Percentiles rank a stretch among this genome's conserved stretches.
Evolutionary conservation across 495 filamentous ascomycete genomes (phyloP).

Genomic region (Trichoderma gamsii): DNA sequence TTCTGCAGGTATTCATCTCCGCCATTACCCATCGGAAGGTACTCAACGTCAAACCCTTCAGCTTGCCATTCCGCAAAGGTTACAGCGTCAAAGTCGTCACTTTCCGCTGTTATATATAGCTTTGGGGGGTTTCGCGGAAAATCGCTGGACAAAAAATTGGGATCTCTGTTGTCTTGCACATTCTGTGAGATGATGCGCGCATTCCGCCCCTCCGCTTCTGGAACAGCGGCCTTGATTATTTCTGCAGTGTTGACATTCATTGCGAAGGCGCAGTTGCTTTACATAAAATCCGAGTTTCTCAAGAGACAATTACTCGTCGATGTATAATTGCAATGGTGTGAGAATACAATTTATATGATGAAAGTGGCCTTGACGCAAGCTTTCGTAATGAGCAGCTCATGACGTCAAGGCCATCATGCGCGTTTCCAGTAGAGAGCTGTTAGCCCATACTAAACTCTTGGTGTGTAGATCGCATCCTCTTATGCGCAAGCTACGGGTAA

Average conservation of each 20-base stretch:
- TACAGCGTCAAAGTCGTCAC: slow-evolving; percentile 52
- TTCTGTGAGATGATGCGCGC: slow-evolving; percentile 30
- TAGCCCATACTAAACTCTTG: background rate
- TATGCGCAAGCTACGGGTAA: background rate
- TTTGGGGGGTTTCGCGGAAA: slow-evolving; percentile 42
- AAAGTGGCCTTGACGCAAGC: background rate
- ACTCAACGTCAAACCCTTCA: slow-evolving; percentile 62
- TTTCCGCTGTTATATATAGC: slow-evolving; percentile 60
- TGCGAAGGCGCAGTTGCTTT: background rate
- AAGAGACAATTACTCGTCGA: no score
- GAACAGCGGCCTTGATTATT: slow-evolving; percentile 28
- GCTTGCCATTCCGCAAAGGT: slow-evolving; percentile 54
- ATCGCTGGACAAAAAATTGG: slow-evolving; percentile 30
- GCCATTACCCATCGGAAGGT: slow-evolving; percentile 49
- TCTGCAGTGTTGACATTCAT: slow-evolving; percentile 33
- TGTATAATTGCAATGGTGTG: no score
- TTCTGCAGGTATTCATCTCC: slow-evolving; percentile 48
- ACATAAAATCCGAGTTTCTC: no score
- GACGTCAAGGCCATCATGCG: background rate
- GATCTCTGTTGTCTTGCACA: slow-evolving; percentile 28
- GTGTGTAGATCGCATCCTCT: background rate
- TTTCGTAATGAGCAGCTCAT: background rate
- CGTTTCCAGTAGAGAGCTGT: background rate
- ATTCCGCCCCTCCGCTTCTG: slow-evolving; percentile 27
- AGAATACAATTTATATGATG: background rate